Base-by-base conservation (phyloP, 495 filamentous ascomycete genomes). In the Thermochaetoides thermophila region DNA sequence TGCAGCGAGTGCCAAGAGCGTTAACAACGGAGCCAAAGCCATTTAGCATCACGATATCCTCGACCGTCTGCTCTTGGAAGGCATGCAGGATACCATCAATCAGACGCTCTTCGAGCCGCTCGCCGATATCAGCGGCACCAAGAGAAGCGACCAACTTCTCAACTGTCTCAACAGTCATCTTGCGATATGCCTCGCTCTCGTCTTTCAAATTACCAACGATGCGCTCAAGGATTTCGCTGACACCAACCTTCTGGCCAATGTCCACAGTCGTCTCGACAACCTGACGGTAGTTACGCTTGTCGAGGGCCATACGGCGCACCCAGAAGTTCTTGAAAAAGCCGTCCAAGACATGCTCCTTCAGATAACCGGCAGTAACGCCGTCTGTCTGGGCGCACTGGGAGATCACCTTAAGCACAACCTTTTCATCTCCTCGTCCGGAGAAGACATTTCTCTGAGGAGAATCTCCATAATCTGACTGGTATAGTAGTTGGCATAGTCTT, bases 371-470 rank as follows among this genome's bases (percentile, higher is more conserved):
- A 37, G 91, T 96, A 9, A 99, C 89, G 59, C 91, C 91, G 46
- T 86, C 78, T 0, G 89, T 96, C 44, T 78, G 77, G 11, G 87
- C 81, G 54, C 89, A 96, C 50, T 96, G 91, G n/a, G 84, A 94
- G 11, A 96, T 76, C 22, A 96, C 91, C 57, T 96, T 96, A 23
- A 96, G 59, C 8, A 96, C 89, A 2, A 96, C 86, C 61, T 96
- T 96, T 99, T 99, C 91, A 99, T 99, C 56, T 99, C 91, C 52
- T 99, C 91, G 43, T 99, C 91, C 0, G 87, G 89, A 2, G 84
- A 93, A 8, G 84, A 77, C 45, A 96, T 95, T 52, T 99, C 91
- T 41, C 91, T 77, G 17, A 96, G 69, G 16, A 99, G 66, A 50
- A 96, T 95, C 52, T 95, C 87, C 91, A 96, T 96, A 49, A 99